A percentile compares a stretch with the other conserved stretches of the same genome.
Conservation (phyloP, 2,329 filamentous ascomycete genomes). For the Exophiala oligosperma region DNA sequence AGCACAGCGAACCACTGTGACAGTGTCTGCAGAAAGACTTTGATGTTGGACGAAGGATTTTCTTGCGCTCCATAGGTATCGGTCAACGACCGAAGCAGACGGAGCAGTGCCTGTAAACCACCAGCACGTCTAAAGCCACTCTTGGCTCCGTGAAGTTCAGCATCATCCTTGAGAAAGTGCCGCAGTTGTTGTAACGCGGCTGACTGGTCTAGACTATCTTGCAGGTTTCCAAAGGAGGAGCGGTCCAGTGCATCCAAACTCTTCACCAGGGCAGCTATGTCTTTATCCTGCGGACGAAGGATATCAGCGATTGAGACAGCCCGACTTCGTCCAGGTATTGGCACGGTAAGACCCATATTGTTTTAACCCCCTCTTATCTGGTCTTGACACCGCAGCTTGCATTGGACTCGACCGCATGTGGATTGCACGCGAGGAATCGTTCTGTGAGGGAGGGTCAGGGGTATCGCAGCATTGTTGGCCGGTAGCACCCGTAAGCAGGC, state of each 20-base stretch:
- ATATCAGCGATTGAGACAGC: conserved; percentile 29
- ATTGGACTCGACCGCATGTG: conserved; percentile 18
- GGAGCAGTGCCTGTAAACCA: conserved; percentile 74
- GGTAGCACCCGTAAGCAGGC: neutral
- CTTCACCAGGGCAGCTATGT: conserved; percentile 26
- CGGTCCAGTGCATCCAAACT: conserved; percentile 35
- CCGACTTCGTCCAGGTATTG: conserved; percentile 20
- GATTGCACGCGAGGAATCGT: conserved; percentile 1
- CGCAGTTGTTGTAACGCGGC: conserved; percentile 65
- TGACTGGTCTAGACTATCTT: conserved; percentile 46
- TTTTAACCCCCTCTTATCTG: conserved; percentile 23
- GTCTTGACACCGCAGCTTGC: conserved; percentile 11
- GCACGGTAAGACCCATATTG: conserved; percentile 24
- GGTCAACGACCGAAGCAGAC: conserved; percentile 68
- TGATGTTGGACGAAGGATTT: conserved; percentile 8
- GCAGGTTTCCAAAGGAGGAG: conserved; percentile 32
- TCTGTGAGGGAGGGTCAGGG: neutral
- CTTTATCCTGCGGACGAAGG: conserved; percentile 25
- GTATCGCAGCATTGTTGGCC: neutral
- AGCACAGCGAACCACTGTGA: conserved; percentile 60
- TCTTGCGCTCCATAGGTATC: conserved; percentile 66
- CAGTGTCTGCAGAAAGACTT: conserved; percentile 66
- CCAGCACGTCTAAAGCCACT: conserved; percentile 80
- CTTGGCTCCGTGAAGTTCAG: conserved; percentile 56
- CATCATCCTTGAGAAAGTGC: conserved; percentile 60